Evolutionary conservation across 2,329 filamentous ascomycete genomes (phyloP).

Genomic region (Venturiaceae sp.): DNA sequence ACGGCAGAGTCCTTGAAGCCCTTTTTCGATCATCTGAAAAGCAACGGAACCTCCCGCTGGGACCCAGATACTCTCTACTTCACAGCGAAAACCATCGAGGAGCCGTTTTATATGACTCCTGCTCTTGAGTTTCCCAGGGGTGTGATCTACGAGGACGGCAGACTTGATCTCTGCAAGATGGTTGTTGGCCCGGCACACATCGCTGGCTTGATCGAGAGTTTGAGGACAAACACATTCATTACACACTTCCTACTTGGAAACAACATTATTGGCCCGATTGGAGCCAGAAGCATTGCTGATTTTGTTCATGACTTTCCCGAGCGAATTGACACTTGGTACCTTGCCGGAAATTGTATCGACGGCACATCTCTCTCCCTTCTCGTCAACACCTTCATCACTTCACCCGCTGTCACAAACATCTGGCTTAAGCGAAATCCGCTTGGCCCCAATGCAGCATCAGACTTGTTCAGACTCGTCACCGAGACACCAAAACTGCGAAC

Average conservation of each 20-base stretch:
- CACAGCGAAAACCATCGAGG: conserved; percentile 12
- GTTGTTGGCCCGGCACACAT: conserved; percentile 44
- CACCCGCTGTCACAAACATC: conserved; percentile 36
- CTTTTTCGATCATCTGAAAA: conserved; percentile 25
- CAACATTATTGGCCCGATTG: conserved; percentile 43
- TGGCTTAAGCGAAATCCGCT: conserved; percentile 48
- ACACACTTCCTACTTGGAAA: conserved; percentile 45
- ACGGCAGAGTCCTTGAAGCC: conserved; percentile 21
- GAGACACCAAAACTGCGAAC: conserved; percentile 34
- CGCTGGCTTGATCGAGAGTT: conserved; percentile 37
- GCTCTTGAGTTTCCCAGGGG: conserved; percentile 29
- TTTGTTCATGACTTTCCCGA: conserved; percentile 37
- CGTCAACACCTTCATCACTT: conserved; percentile 35
- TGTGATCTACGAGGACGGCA: conserved; percentile 40
- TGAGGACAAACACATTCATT: conserved; percentile 38
- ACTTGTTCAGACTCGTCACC: conserved; percentile 37
- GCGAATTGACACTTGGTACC: conserved; percentile 45
- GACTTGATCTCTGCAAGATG: conserved; percentile 48
- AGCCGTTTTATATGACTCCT: conserved; percentile 24
- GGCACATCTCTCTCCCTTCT: conserved; percentile 30
- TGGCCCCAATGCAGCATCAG: conserved; percentile 25
- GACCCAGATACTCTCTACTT: conserved; percentile 12
- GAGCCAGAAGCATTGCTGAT: conserved; percentile 34
- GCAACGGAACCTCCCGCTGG: conserved; percentile 14
- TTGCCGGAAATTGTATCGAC: conserved; percentile 46